Evolutionary conservation across 768 basidiomycete genomes (phyloP), one percentile per base, ranked within the genome.

Genomic region (Coprinopsis sp.): DNA sequence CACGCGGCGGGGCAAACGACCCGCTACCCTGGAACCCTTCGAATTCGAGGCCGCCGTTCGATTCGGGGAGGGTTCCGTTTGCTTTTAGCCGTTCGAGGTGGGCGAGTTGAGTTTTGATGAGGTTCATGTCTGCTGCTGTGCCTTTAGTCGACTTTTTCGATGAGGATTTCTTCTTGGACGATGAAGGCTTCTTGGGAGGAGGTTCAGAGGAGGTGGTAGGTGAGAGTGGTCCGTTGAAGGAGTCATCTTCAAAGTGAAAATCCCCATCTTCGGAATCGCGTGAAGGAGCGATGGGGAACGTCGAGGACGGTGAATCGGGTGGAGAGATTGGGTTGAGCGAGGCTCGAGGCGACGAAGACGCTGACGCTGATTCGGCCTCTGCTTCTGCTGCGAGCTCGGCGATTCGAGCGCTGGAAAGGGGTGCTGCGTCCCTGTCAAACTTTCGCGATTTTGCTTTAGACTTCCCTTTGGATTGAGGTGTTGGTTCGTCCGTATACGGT

Each of bases 361-460:
- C n/a, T n/a, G n/a, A n/a, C n/a, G n/a, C n/a, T n/a, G n/a, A n/a
- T n/a, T n/a, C 73, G 22, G 66, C 69, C 45, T 66, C 72, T 4
- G 62, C 71, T 10, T 62, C 46, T 30, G 58, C 59, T 49, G 64
- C 49, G 29, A 82, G 55, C 23, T 68, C 68, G 41, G 70, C 74
- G 45, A 88, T 84, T 14, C 72, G 66, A 8, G 75, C 69, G 6
- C 76, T 61, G 41, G 83, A 82, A 12, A 88, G 66, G 1, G 78
- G 78, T 4, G 84, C 77, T 3, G 86, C 84, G 51, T 87, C 86
- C 0, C 81, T 79, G 61, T 87, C 86, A 33, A 85, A 72, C 4
- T 81, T 82, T n/a, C 22, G 52, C 62, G 27, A 62, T 53, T 34
- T 12, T 18, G 14, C 18, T 45, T 46, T 14, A 18, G 38, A 50